phyloP scores from a whole-genome alignment of 345 rosid genomes.

The Stellera chamaejasme region DNA sequence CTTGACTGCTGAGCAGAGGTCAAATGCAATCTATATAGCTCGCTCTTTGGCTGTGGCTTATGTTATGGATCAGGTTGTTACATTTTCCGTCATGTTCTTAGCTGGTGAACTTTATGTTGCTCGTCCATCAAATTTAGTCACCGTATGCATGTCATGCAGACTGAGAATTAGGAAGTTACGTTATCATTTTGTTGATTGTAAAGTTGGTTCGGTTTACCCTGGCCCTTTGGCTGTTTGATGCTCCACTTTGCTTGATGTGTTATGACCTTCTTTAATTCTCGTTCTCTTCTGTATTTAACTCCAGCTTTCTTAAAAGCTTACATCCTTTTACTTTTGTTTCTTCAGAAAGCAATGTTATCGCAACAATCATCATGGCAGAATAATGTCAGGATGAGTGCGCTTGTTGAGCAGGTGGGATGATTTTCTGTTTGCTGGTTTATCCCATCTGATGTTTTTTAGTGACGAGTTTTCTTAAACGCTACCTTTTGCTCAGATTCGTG shows the following conservation, averaged over 20 bases:
- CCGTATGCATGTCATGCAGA: too few relatives aligned
- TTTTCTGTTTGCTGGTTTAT: not conserved
- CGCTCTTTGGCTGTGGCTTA: slow-evolving; percentile 80
- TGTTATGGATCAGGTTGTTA: slow-evolving; percentile 89
- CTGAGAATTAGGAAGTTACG: too few relatives aligned
- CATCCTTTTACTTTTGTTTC: not conserved
- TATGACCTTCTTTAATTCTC: too few relatives aligned
- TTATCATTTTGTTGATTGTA: too few relatives aligned
- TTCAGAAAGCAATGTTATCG: slow-evolving; percentile 68
- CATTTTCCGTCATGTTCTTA: not conserved
- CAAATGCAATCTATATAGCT: slow-evolving; percentile 63
- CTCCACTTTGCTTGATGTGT: too few relatives aligned
- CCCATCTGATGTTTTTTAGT: slow-evolving; percentile 4
- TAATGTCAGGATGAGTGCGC: slow-evolving; percentile 75
- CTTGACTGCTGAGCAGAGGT: slow-evolving; percentile 57
- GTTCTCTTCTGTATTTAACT: not conserved
- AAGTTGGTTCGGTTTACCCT: too few relatives aligned
- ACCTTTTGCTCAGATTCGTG: slow-evolving; percentile 49
- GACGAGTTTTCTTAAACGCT: slow-evolving; percentile 7
- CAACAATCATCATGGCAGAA: slow-evolving; percentile 93
- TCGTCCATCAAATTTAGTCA: too few relatives aligned
- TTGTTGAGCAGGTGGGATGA: slow-evolving; percentile 71
- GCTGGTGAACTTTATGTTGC: not conserved
- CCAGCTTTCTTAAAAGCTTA: not conserved
- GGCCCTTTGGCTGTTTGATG: too few relatives aligned